Evolutionary conservation across 495 filamentous ascomycete genomes (phyloP), one percentile per base, ranked within the genome.

Genomic region (Clavariopsis aquatica): DNA sequence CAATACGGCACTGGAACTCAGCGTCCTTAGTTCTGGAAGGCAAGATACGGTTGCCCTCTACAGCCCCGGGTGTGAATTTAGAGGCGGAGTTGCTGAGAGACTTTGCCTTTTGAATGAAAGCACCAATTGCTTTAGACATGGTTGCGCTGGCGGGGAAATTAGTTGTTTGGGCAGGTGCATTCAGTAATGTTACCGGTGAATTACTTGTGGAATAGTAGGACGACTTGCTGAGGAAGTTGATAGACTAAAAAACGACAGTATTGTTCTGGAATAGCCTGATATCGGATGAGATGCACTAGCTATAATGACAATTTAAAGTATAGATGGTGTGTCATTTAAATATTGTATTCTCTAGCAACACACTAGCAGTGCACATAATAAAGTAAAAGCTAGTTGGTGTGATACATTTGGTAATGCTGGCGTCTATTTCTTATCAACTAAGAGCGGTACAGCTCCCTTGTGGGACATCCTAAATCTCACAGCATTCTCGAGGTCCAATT

Each of bases 1-100:
- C 62, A 28, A 69, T 36, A 24, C 66, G 62, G 36, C 24, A 55
- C 52, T 55, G 52, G 27, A 31, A 55, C 26, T 55, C 26, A 10
- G 52, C 24, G 31, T 55, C 52, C 6, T 55, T 31, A 19, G 12
- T 19, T 38, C 12, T 55, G 8, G 4, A 12, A 12, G 52, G 52
- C 13, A 55, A 38, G 52, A 55, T 55, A 28, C 52, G 52, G 52
- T 20, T 31, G 24, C 52, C 52, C 24, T 55, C 52, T 31, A 38
- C 31, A 38, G 24, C 27, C 26, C 6, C n/a, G 24, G 26, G 26
- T 2, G 31, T 31, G 52, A 55, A 31, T 22, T 55, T 55, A 38
- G 52, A 31, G 52, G 31, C 52, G n/a, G 52, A 10, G 20, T 36
- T 55, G 27, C 31, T 55, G 7, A 31, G 52, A 10, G 52, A 31